Conservation (phyloP, 176 grass and related monocot species). For the Cymbopogon citratus region DNA sequence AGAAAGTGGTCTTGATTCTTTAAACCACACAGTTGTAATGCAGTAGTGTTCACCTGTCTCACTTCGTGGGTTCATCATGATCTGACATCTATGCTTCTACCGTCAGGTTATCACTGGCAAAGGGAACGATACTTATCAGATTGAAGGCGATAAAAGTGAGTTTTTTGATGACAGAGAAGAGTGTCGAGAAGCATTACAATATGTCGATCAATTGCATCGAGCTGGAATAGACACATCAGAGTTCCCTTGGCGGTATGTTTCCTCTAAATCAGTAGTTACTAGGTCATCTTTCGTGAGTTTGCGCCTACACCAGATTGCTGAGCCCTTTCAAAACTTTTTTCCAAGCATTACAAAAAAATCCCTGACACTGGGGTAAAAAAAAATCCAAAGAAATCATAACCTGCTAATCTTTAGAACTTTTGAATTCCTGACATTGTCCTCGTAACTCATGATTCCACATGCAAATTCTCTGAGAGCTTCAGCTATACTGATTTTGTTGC, state of each 20-base stretch:
- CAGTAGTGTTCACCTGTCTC: not conserved
- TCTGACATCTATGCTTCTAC: constrained; percentile 7
- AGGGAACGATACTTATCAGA: constrained; percentile 77
- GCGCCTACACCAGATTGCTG: not conserved
- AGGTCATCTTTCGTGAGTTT: not conserved
- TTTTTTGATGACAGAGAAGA: constrained; percentile 99
- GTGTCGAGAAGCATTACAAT: constrained; percentile 90
- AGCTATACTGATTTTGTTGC: not conserved
- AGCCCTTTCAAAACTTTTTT: constrained; percentile 1
- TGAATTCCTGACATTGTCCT: not conserved
- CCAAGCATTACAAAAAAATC: not conserved
- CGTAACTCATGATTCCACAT: not conserved
- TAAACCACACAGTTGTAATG: not conserved
- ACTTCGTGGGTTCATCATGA: not conserved
- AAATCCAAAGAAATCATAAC: not conserved
- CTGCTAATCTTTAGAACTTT: not conserved
- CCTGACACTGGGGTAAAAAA: not conserved
- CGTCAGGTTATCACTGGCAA: constrained; percentile 91
- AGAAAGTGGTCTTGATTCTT: not conserved
- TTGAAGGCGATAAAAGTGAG: constrained; percentile 82
- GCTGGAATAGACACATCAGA: constrained; percentile 97
- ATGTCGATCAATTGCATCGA: constrained; percentile 80
- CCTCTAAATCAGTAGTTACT: constrained; percentile 2
- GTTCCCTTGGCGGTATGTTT: constrained; percentile 91
- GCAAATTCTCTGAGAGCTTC: not conserved